Base-by-base conservation (phyloP, 2,329 filamentous ascomycete genomes). In the Penicillium psychrosexuale region DNA sequence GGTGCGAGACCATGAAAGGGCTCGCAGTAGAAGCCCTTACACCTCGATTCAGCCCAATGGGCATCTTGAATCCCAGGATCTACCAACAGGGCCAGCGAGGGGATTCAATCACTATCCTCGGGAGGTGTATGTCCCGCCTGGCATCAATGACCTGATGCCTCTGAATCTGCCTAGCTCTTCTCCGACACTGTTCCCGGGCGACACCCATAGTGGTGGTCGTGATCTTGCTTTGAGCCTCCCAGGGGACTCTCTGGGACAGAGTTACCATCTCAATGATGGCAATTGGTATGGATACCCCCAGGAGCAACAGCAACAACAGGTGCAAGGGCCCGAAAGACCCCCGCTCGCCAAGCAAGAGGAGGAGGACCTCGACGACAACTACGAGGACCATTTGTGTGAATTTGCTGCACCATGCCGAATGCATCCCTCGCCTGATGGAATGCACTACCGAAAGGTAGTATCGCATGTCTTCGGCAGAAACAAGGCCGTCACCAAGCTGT, bases 401-500 rank as follows among this genome's bases (percentile, higher is more conserved):
- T 61, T 61, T 42, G 47, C 56, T 0, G 22, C 30, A 1, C 60
- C 57, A 7, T 64, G 61, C 37, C 42, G 37, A 1, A 61, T 64
- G 58, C 28, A 30, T 15, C 57, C 56, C 24, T 66, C 63, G 1
- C 63, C 65, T 2, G 66, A 67, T 31, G 65, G 66, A 4, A 59
- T 83, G 5, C 79, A 83, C 52, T 80, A 81, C 24, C 84, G 90
- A 45, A 93, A 93, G 73, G 85, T 87, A 5, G 87, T 93, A 56
- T 91, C 88, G 0, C 89, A 94, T 66, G 82, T 92, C 52, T 93
- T 93, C 63, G 90, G 90, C 22, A 84, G 90, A 36, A 94, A 94
- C 78, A 94, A 94, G 73, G 79, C 82, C 8, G 87, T 85, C 65
- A 94, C 90, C 0, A 81, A 86, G 33, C 78, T 80, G 42, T 89